These are phyloP conservation scores for Cryoendolithus antarcticus DNA, from an alignment of 2,329 filamentous ascomycete genomes.

Conservation along the genomic window DNA sequence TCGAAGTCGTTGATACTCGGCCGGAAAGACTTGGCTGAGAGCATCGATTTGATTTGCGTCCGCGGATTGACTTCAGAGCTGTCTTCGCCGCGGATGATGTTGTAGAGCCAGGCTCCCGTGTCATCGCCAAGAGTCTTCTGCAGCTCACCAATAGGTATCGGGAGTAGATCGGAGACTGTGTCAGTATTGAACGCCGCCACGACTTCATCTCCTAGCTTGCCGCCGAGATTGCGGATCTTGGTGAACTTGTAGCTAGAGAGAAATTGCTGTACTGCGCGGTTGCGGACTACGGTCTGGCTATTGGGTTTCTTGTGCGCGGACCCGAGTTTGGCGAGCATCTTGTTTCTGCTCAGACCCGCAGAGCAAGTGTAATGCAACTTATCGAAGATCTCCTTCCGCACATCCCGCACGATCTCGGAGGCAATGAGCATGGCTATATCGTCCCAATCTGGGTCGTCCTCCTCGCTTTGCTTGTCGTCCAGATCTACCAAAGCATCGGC, in stretches of 20 bases:
- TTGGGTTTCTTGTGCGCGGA: conserved; percentile 90
- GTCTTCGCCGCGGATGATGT: conserved; percentile 75
- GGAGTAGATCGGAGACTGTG: conserved; percentile 60
- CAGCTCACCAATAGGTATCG: conserved; percentile 60
- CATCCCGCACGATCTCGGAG: conserved; percentile 71
- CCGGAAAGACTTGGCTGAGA: conserved; percentile 89
- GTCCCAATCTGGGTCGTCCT: conserved; percentile 87
- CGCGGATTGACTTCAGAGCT: conserved; percentile 76
- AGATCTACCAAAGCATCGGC: conserved; percentile 72
- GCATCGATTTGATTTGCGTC: conserved; percentile 93
- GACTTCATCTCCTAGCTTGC: conserved; percentile 83
- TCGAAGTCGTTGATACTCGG: conserved; percentile 68
- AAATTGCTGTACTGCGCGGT: conserved; percentile 68
- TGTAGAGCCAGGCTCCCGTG: conserved; percentile 74
- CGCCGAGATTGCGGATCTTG: conserved; percentile 88
- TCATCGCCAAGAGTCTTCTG: conserved; percentile 71
- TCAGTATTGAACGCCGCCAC: conserved; percentile 73
- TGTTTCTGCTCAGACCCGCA: conserved; percentile 77
- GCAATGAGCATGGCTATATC: conserved; percentile 79
- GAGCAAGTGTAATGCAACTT: conserved; percentile 81
- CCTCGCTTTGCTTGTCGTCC: conserved; percentile 58
- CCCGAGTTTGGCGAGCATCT: conserved; percentile 89
- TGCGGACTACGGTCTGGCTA: conserved; percentile 84
- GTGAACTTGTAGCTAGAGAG: conserved; percentile 80
- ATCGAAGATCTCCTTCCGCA: conserved; percentile 57